These are phyloP conservation scores for Tolypocladium ophioglossoides DNA, from an alignment of 2,329 filamentous ascomycete species.

Conservation along the genomic window DNA sequence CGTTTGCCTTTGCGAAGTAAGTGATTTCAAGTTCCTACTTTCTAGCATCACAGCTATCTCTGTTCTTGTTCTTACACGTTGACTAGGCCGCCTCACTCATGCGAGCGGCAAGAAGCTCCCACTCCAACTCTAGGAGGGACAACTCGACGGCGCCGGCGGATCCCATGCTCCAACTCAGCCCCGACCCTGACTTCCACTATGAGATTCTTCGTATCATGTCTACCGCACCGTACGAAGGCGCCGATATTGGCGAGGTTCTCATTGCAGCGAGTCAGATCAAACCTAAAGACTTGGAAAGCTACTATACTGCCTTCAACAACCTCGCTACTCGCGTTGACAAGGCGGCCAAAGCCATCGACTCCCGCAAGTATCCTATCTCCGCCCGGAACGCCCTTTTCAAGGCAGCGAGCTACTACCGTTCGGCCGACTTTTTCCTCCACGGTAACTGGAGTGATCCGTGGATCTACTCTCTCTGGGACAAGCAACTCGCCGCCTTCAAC, in stretches of 20 bases:
- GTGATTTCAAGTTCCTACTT: too few relatives aligned
- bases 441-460: conserved; percentile 28
- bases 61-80: too few relatives aligned
- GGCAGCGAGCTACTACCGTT: conserved; percentile 29
- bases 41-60: too few relatives aligned
- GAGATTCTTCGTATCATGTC: conserved; percentile 10
- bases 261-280: conserved; percentile 15
- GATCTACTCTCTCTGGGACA: conserved; percentile 25
- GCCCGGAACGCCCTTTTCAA: conserved; percentile 20
- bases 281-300: conserved; percentile 13
- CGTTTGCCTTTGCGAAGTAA: too few relatives aligned
- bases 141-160: too few relatives aligned
- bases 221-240: conserved; percentile 3
- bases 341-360: conserved; percentile 9
- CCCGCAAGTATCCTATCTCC: conserved; percentile 12
- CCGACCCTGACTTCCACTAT: conserved; percentile 11
- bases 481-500: conserved; percentile 25
- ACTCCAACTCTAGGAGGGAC: too few relatives aligned
- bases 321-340: conserved; percentile 11
- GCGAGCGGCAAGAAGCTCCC: too few relatives aligned
- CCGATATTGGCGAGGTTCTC: conserved; percentile 21
- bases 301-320: conserved; percentile 9
- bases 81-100: too few relatives aligned
- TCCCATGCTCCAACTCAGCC: conserved; percentile 10
- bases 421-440: conserved; percentile 30